These are phyloP conservation scores for Ustilago hordei DNA, from an alignment of 1,284 basidiomycete genomes.

Conservation along the genomic window DNA sequence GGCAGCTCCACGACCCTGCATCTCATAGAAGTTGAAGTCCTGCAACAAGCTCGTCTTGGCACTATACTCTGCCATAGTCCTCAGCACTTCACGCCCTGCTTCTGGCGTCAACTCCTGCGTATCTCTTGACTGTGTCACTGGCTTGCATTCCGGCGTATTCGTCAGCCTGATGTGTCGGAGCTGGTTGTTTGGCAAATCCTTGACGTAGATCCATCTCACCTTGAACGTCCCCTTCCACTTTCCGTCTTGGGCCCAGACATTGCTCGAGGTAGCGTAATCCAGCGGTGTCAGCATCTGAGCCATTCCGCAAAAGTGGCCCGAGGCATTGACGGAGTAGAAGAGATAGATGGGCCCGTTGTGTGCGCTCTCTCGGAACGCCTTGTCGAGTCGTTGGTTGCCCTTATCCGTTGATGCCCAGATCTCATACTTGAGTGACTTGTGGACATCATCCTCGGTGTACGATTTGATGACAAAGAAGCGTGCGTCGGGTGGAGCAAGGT, in stretches of 20 bases:
- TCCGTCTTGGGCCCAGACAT: constrained; percentile 68
- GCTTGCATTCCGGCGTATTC: constrained; percentile 63
- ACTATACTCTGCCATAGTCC: constrained; percentile 59
- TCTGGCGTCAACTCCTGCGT: constrained; percentile 66
- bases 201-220: constrained; percentile 67
- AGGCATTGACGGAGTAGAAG: constrained; percentile 68
- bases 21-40: constrained; percentile 60
- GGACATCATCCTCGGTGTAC: constrained; percentile 68
- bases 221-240: constrained; percentile 69
- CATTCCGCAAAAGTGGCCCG: constrained; percentile 68
- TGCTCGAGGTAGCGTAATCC: constrained; percentile 61
- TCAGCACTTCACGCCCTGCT: constrained; percentile 55
- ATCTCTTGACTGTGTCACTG: constrained; percentile 67
- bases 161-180: constrained; percentile 63
- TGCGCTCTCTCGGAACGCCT: constrained; percentile 51
- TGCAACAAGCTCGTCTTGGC: constrained; percentile 55
- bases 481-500: constrained; percentile 43
- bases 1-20: constrained; percentile 31
- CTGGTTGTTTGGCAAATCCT: constrained; percentile 65
- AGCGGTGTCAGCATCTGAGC: constrained; percentile 67
- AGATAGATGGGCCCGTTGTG: constrained; percentile 62
- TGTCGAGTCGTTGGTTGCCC: constrained; percentile 66
- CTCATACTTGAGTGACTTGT: constrained; percentile 65
- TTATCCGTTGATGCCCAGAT: constrained; percentile 69
- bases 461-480: constrained; percentile 69